phyloP scores from a whole-genome alignment of 192 early-diverging fungal genomes.

The Coemansia sp. region DNA sequence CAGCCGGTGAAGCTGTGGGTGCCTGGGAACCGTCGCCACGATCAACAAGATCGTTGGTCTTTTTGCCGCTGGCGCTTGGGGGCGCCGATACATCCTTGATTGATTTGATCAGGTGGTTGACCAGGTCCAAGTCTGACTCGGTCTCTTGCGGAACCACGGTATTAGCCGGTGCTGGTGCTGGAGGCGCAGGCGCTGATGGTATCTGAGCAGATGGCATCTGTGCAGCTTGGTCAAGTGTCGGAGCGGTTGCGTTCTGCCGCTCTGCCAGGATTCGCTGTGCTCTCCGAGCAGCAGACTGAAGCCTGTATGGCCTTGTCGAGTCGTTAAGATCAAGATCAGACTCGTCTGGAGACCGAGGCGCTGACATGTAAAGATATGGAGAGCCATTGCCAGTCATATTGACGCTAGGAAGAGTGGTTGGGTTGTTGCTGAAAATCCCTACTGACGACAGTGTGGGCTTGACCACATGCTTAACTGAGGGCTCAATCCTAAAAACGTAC shows the following conservation, averaged over 20 bases:
- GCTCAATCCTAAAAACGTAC: constrained; percentile 52
- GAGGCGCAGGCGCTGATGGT: neutral
- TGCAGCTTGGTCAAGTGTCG: neutral
- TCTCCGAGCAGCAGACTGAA: neutral
- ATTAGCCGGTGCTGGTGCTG: constrained; percentile 1
- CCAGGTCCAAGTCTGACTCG: constrained; percentile 21
- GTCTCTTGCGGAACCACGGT: neutral
- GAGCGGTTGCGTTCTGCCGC: neutral
- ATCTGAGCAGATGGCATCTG: neutral
- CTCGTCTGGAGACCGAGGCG: constrained; percentile 48
- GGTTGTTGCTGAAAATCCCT: constrained; percentile 41
- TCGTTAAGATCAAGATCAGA: constrained; percentile 42
- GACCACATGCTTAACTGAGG: constrained; percentile 38
- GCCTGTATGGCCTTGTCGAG: constrained; percentile 4
- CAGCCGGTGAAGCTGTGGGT: neutral
- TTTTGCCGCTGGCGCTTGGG: neutral
- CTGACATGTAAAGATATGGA: constrained; percentile 53
- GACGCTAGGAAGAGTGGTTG: constrained; percentile 42
- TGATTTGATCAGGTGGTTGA: constrained; percentile 40
- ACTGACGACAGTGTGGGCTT: constrained; percentile 40
- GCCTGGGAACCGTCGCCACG: neutral
- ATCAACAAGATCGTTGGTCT: neutral
- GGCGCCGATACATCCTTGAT: constrained; percentile 37
- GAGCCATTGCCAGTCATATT: constrained; percentile 49
- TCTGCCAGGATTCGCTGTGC: neutral